phyloP scores from a whole-genome alignment of 1,139 yeast genomes.

The Zygosaccharomyces sapae region DNA sequence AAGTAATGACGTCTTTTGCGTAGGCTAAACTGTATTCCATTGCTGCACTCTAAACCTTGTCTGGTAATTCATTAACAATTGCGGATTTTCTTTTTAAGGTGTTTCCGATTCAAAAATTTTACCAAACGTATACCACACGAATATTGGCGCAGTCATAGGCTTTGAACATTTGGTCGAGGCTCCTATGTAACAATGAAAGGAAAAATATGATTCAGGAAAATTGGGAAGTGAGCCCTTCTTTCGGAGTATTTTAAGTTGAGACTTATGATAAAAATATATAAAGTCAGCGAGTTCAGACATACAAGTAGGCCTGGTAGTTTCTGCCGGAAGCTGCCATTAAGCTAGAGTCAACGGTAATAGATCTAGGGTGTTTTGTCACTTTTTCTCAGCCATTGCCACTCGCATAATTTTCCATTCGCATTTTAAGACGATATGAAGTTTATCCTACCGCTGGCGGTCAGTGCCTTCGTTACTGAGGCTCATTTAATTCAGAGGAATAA shows the following conservation, averaged over 20 bases:
- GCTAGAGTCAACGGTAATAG: neutral
- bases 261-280: neutral
- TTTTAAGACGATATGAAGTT: conserved; percentile 2
- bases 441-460: conserved; percentile 7
- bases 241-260: neutral
- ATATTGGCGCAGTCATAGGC: conserved; percentile 5
- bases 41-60: neutral
- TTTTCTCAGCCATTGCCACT: neutral
- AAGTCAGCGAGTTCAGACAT: neutral
- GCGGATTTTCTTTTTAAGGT: conserved; percentile 1
- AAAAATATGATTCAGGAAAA: neutral
- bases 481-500: conserved; percentile 2
- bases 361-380: neutral
- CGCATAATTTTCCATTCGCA: neutral
- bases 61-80: conserved; percentile 4
- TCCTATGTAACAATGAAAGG: neutral
- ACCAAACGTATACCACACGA: neutral
- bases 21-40: neutral
- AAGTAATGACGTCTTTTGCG: neutral
- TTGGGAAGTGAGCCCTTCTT: neutral
- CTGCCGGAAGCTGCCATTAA: no score
- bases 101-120: neutral
- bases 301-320: no score
- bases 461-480: conserved; percentile 1
- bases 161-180: conserved; percentile 5